phyloP scores from a whole-genome alignment of 2,329 filamentous ascomycete genomes.

The Penicillium sp. region DNA sequence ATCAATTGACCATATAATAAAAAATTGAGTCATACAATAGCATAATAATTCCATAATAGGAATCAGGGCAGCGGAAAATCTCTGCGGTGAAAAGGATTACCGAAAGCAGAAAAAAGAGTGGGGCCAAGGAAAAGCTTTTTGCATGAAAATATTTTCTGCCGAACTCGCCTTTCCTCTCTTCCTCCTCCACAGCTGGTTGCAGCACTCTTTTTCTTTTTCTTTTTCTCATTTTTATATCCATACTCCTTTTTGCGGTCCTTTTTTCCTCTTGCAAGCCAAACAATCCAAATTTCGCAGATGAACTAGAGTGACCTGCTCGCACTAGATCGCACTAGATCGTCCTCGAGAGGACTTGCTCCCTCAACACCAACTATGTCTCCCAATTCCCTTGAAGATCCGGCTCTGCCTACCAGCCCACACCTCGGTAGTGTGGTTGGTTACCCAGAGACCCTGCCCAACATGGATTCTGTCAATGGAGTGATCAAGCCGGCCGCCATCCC shows the following conservation, averaged over 20 bases:
- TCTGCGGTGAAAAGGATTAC: constrained; percentile 1
- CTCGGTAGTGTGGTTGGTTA: constrained; percentile 36
- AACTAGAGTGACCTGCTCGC: constrained; percentile 29
- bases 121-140: constrained; percentile 1
- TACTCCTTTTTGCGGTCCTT: neutral
- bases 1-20: neutral
- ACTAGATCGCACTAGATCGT: constrained; percentile 16
- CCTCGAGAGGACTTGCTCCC: constrained; percentile 33
- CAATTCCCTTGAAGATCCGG: constrained; percentile 23
- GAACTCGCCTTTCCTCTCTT: constrained; percentile 18
- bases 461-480: constrained; percentile 28
- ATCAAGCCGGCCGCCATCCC: constrained; percentile 55
- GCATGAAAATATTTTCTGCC: constrained; percentile 15
- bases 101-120: constrained; percentile 5
- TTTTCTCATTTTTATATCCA: constrained; percentile 15
- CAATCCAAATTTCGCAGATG: constrained; percentile 23
- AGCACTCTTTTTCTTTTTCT: constrained; percentile 2
- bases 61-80: neutral
- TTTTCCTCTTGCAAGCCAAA: neutral
- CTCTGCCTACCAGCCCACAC: constrained; percentile 34
- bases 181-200: constrained; percentile 15
- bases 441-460: constrained; percentile 25
- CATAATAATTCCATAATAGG: neutral
- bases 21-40: neutral
- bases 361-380: constrained; percentile 25